phyloP scores from a whole-genome alignment of 1,284 basidiomycete species.

The Phaffia rhodozyma region DNA sequence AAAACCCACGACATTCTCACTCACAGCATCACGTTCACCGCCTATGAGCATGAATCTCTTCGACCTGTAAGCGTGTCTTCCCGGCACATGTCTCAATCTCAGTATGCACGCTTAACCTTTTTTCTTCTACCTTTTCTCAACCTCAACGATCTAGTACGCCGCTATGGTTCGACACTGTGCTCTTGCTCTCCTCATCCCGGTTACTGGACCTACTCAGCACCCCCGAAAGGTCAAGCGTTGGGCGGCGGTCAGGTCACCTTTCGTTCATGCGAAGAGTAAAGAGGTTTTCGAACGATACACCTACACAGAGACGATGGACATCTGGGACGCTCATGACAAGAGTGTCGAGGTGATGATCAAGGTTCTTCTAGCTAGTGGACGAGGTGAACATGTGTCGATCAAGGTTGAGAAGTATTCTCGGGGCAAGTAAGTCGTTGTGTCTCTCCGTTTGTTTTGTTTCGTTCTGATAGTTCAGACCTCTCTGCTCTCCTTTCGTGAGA shows the following conservation, averaged over 20 bases:
- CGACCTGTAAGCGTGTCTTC: not conserved
- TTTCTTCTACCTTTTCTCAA: not conserved
- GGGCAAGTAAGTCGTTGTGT: not conserved
- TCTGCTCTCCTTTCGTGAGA: not conserved
- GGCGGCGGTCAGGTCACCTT: constrained; percentile 5
- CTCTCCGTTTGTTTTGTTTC: not conserved
- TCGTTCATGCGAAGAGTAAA: constrained; percentile 14
- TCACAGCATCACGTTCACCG: constrained; percentile 16
- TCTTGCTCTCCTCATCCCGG: constrained; percentile 15
- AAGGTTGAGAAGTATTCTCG: constrained; percentile 15
- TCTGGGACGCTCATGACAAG: constrained; percentile 18
- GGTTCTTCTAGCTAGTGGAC: constrained; percentile 11
- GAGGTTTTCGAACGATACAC: constrained; percentile 14
- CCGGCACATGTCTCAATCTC: not conserved
- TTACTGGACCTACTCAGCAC: constrained; percentile 1
- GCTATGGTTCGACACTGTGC: constrained; percentile 15
- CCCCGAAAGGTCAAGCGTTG: constrained; percentile 7
- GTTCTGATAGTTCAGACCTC: not conserved
- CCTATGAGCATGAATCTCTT: constrained; percentile 8
- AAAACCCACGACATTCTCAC: constrained; percentile 12
- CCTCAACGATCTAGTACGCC: not conserved
- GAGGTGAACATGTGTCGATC: constrained; percentile 16
- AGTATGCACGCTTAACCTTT: not conserved
- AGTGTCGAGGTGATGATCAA: constrained; percentile 16
- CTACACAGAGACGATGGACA: constrained; percentile 3